A percentile compares a stretch with the other conserved stretches of the same genome.
These are phyloP conservation scores for Tetraselmis chui DNA, from an alignment of 139 green algal species.

Conservation along the genomic window DNA sequence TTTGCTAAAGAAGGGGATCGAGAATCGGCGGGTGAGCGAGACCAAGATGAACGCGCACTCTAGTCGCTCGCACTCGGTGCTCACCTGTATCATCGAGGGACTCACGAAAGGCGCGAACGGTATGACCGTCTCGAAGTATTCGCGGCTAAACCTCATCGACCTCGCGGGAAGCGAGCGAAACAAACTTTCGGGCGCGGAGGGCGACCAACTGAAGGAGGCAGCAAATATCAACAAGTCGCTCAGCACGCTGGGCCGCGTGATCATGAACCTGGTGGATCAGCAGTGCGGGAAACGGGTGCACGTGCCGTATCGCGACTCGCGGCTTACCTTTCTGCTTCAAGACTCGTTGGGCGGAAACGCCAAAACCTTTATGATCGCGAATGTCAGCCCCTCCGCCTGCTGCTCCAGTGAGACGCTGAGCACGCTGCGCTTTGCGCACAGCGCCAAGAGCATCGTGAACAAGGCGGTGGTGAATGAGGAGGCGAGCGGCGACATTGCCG, in stretches of 20 bases:
- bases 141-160: constrained; percentile 48
- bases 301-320: constrained; percentile 7
- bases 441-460: constrained; percentile 10
- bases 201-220: background rate
- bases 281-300: constrained; percentile 17
- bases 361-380: constrained; percentile 11
- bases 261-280: constrained; percentile 29
- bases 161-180: constrained; percentile 26
- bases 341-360: constrained; percentile 14
- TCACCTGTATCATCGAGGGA: background rate
- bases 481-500: constrained; percentile 17
- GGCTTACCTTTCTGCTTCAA: constrained; percentile 10
- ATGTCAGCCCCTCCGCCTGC: background rate
- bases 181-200: background rate
- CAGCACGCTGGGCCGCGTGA: constrained; percentile 31
- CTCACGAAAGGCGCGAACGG: background rate
- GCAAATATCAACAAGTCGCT: background rate
- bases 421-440: constrained; percentile 12
- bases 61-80: constrained; percentile 5
- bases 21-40: background rate
- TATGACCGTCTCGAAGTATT: background rate
- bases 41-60: background rate
- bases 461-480: constrained; percentile 41
- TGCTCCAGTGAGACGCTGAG: constrained; percentile 15
- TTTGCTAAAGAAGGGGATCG: background rate